These are phyloP conservation scores for Lagerstroemia speciosa DNA, from an alignment of 345 rosid genomes.

Conservation along the genomic window DNA sequence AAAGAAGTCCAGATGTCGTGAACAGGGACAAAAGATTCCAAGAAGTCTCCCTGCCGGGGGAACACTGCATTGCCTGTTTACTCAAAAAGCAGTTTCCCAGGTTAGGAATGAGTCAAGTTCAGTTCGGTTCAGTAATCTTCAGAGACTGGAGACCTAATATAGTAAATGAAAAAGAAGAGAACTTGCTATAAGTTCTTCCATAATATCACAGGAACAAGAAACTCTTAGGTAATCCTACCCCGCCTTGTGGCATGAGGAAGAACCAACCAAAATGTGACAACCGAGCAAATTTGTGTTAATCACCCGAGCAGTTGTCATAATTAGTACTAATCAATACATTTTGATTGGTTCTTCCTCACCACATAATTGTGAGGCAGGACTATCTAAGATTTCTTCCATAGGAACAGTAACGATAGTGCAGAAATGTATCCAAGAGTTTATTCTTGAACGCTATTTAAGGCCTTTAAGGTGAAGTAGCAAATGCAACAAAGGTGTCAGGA, in stretches of 20 bases:
- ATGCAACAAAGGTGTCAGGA: too few species aligned
- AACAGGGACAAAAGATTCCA: conserved; percentile 77
- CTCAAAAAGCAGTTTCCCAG: background rate
- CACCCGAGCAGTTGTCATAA: too few species aligned
- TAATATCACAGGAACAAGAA: background rate
- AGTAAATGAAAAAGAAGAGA: background rate
- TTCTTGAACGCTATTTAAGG: background rate
- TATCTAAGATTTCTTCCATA: too few species aligned
- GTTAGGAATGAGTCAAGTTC: background rate
- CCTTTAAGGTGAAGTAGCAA: background rate
- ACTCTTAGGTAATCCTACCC: too few species aligned
- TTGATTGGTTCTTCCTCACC: too few species aligned
- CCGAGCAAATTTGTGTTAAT: too few species aligned
- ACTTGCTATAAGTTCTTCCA: background rate
- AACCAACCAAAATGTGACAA: too few species aligned
- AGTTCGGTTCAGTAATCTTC: background rate
- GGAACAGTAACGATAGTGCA: background rate
- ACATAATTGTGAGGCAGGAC: too few species aligned
- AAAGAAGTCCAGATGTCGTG: conserved; percentile 79
- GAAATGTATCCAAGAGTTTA: background rate
- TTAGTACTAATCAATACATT: too few species aligned
- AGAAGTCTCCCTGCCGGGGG: conserved; percentile 51
- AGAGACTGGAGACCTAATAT: background rate
- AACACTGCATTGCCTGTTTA: conserved; percentile 75
- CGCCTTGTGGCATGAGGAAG: too few species aligned